Evolutionary conservation across 2,329 filamentous ascomycete species (phyloP), one percentile per base, ranked within the genome.

Genomic region (Elsinoe australis): DNA sequence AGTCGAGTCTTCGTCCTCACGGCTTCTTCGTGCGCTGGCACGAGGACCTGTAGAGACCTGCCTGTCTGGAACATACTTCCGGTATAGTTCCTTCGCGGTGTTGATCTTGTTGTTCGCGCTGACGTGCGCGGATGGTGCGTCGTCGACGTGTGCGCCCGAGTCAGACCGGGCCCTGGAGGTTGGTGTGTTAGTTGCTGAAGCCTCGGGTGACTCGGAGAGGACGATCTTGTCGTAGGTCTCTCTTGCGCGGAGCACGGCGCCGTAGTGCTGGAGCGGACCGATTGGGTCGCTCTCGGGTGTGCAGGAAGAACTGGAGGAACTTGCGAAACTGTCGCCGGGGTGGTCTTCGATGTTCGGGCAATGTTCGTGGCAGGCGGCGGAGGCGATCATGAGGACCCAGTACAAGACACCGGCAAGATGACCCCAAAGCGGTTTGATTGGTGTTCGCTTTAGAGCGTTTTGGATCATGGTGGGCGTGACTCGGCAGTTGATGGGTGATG

Each of bases 341-440:
- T 8, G 5, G 3, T 19, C 12, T 4, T 18, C 34, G 15, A 22
- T 19, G 9, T 38, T 19, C 6, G 5, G 12, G 6, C 17, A 9
- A 12, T 5, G 9, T 4, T 57, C 51, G 35, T 58, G 58, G 18
- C 58, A 58, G 7, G 61, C 58, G 3, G 59, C 57, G 19, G 56
- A 55, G 15, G 57, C 60, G 7, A 64, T 55, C 7, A 63, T 47
- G 1, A 55, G 49, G 15, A 60, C 53, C 55, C 58, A 64, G 47
- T 62, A 59, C 5, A 65, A 52, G 3, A 64, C 59, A n/a, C 63
- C 63, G 3, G 58, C 54, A 41, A 64, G 53, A 26, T 57, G 53
- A 18, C 55, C 56, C 63, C 61, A 64, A 52, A 58, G 60, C 19
- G 59, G 53, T n/a, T 53, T 53, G 8, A 61, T 50, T 35, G 60